A percentile compares a stretch with the other conserved stretches of the same genome.
phyloP scores from a whole-genome alignment of 1,284 basidiomycete genomes.

The Leccinum huronense region DNA sequence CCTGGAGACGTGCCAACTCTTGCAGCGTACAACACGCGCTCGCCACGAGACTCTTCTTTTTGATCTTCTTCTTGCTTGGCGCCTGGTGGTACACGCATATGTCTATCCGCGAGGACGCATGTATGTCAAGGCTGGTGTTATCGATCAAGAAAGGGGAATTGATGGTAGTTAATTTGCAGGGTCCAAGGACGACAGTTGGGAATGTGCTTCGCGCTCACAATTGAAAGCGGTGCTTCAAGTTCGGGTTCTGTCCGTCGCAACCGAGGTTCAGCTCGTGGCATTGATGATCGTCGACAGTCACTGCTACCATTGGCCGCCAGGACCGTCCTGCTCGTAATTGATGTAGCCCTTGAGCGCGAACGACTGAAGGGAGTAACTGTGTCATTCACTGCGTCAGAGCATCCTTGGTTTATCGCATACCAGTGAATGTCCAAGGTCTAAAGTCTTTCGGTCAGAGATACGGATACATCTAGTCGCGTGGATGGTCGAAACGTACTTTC shows the following conservation, averaged over 20 bases:
- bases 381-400: neutral
- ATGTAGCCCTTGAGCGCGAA: conserved; percentile 47
- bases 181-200: neutral
- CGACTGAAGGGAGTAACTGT: conserved; percentile 33
- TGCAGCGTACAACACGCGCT: conserved; percentile 46
- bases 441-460: neutral
- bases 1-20: conserved; percentile 51
- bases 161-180: neutral
- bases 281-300: conserved; percentile 51
- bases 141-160: neutral
- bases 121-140: conserved; percentile 39
- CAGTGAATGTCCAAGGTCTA: conserved; percentile 17
- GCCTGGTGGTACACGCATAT: conserved; percentile 56
- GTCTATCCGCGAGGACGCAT: conserved; percentile 43
- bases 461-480: neutral
- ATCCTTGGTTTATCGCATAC: conserved; percentile 5
- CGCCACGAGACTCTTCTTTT: conserved; percentile 53
- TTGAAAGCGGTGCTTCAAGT: conserved; percentile 50
- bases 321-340: conserved; percentile 47
- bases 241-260: conserved; percentile 65
- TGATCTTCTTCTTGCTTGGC: conserved; percentile 57
- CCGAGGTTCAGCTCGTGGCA: conserved; percentile 57
- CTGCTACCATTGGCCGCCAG: conserved; percentile 63
- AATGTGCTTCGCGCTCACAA: conserved; percentile 40
- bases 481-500: neutral